These are phyloP conservation scores for Pyrenophora seminiperda DNA, from an alignment of 2,329 filamentous ascomycete species.

Conservation along the genomic window DNA sequence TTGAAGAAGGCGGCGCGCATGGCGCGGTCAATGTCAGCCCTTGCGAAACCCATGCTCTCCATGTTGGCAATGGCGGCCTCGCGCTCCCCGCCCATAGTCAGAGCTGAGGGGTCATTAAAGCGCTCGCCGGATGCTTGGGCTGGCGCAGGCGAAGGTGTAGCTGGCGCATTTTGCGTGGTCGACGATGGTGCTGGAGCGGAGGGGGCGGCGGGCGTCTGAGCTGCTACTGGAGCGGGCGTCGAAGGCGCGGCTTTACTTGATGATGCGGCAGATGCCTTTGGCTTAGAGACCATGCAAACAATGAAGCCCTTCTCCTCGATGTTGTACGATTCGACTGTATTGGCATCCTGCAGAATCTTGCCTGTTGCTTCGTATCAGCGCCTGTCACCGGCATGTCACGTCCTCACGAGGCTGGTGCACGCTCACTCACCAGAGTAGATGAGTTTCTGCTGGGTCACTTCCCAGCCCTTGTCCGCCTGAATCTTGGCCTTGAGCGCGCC, in stretches of 20 bases:
- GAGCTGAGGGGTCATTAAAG: constrained; percentile 76
- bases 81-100: constrained; percentile 83
- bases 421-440: constrained; percentile 86
- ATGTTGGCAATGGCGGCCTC: constrained; percentile 85
- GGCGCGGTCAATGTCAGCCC: constrained; percentile 85
- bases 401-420: constrained; percentile 12
- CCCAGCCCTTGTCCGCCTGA: constrained; percentile 89
- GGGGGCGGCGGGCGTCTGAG: constrained; percentile 59
- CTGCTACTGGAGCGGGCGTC: constrained; percentile 57
- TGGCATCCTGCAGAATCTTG: constrained; percentile 98
- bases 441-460: constrained; percentile 86
- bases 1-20: constrained; percentile 98
- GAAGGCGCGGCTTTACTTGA: constrained; percentile 59
- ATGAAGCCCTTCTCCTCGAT: constrained; percentile 99
- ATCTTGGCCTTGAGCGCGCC: constrained; percentile 93
- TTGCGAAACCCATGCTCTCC: constrained; percentile 96
- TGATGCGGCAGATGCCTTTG: constrained; percentile 67
- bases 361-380: constrained; percentile 59
- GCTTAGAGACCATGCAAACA: constrained; percentile 97
- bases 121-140: constrained; percentile 47
- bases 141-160: constrained; percentile 57
- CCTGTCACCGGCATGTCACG: constrained; percentile 15
- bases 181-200: constrained; percentile 59
- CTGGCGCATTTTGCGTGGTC: constrained; percentile 56
- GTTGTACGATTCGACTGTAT: constrained; percentile 94